Base-by-base conservation (phyloP, 1,139 yeast species). In the Sugiyamaella pinicola region DNA sequence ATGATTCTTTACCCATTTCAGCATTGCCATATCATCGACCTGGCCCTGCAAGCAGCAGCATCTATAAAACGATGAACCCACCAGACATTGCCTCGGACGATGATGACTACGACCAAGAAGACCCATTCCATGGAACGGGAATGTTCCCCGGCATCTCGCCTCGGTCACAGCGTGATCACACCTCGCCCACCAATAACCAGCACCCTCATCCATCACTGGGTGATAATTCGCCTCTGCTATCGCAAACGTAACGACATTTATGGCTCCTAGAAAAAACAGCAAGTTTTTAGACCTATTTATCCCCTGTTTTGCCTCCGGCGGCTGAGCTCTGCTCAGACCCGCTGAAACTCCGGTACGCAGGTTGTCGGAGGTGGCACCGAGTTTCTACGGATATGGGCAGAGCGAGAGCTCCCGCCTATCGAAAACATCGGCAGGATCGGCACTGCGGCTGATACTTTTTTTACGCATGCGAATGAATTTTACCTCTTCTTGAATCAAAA, bases 111-210 rank as follows among this genome's bases (percentile, higher is more conserved):
- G 52, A 49, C 6, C 38, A 42, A n/a, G 49, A 46, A 26, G 49
- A 46, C 17, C 49, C 43, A 6, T 49, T 49, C 31, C 37, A 35
- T 29, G 52, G 52, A 9, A 49, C 52, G 15, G 42, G 47, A 13
- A 49, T 49, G 52, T 49, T 49, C 19, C 52, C 52, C 9, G 52
- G 52, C 8, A 41, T 43, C 12, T 41, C 47, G n/a, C 52, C 52
- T 6, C 24, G 52, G 18, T 42, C 52, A 3, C 47, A 35, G 18
- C 41, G 47, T 4, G 38, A 37, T 22, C 26, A 15, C 22, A 9
- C 41, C 4, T 9, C 41, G 12, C 9, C 10, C n/a, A 8, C 12
- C 15, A 37, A 37, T 26, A 37, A 37, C 13, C n/a, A n/a, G 31
- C 31, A 13, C 21, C 39, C 22, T 4, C 39, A 33, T n/a, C 10